Evolutionary conservation across 805 yeast genomes (phyloP).

Genomic region (Kodamaea fukazawae): DNA sequence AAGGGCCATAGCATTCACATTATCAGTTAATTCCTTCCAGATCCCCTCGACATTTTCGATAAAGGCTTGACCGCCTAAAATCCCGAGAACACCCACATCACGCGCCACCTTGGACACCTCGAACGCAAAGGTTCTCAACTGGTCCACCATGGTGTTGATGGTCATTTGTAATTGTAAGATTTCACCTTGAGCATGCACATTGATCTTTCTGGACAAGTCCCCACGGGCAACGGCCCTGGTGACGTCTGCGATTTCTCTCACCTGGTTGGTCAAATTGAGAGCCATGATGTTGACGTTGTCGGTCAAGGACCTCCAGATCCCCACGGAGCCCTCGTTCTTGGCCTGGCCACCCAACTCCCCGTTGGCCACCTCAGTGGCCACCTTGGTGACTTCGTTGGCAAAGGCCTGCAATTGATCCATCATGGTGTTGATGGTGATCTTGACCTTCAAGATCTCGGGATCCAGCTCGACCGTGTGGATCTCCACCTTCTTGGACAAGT

Average conservation of each 20-base stretch:
- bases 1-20: slow-evolving; percentile 86
- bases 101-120: slow-evolving; percentile 86
- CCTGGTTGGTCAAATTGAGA: slow-evolving; percentile 64
- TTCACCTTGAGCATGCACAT: slow-evolving; percentile 91
- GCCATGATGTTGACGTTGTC: slow-evolving; percentile 91
- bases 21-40: slow-evolving; percentile 84
- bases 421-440: slow-evolving; percentile 81
- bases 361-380: slow-evolving; percentile 86
- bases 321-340: slow-evolving; percentile 78
- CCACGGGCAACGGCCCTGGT: slow-evolving; percentile 88
- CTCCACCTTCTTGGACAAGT: slow-evolving; percentile 74
- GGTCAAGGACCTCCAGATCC: slow-evolving; percentile 82
- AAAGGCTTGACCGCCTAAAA: slow-evolving; percentile 84
- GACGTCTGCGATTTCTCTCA: slow-evolving; percentile 84
- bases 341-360: slow-evolving; percentile 92
- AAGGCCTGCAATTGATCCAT: slow-evolving; percentile 83
- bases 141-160: slow-evolving; percentile 86
- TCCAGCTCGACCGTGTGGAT: slow-evolving; percentile 69
- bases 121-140: slow-evolving; percentile 75
- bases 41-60: slow-evolving; percentile 79
- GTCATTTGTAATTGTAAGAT: slow-evolving; percentile 82
- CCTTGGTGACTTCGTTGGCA: slow-evolving; percentile 77
- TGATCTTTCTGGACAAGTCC: slow-evolving; percentile 76
- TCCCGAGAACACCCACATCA: slow-evolving; percentile 87
- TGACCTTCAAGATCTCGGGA: slow-evolving; percentile 77